Evolutionary conservation across 306 rosid genomes (phyloP).

Genomic region (Albizia julibrissin): DNA sequence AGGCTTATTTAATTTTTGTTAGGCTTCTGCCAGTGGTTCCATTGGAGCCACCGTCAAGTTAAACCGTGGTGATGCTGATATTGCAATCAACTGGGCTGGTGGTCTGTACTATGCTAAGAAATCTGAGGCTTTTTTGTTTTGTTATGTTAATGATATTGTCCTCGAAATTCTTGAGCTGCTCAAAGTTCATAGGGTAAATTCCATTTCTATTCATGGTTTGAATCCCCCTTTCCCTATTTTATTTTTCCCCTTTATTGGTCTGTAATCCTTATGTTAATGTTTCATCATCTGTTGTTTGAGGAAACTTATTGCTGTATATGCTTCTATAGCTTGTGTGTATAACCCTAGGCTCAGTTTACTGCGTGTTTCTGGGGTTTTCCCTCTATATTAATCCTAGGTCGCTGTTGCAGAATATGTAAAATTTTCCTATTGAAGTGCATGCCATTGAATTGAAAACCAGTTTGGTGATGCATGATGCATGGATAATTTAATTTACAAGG

Average conservation of each 20-base stretch:
- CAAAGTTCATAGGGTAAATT: constrained; percentile 75
- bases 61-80: constrained; percentile 69
- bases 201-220: too few species aligned
- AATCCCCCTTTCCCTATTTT: too few species aligned
- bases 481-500: too few species aligned
- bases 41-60: constrained; percentile 81
- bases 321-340: background rate
- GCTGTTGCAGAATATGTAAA: background rate
- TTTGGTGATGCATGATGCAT: too few species aligned
- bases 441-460: too few species aligned
- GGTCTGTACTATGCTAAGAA: constrained; percentile 85
- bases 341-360: background rate
- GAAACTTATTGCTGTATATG: background rate
- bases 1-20: constrained; percentile 71
- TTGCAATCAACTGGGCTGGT: constrained; percentile 82
- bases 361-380: background rate
- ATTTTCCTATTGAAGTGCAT: too few species aligned
- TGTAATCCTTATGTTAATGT: background rate
- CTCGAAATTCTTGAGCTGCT: constrained; percentile 91
- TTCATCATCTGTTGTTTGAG: background rate
- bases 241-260: background rate
- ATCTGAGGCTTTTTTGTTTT: constrained; percentile 86
- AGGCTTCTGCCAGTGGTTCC: constrained; percentile 80
- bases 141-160: constrained; percentile 89
- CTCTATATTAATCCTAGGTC: background rate